Evolutionary conservation across 2,329 filamentous ascomycete species (phyloP).

Genomic region (Phaeosphaeriaceae sp.): DNA sequence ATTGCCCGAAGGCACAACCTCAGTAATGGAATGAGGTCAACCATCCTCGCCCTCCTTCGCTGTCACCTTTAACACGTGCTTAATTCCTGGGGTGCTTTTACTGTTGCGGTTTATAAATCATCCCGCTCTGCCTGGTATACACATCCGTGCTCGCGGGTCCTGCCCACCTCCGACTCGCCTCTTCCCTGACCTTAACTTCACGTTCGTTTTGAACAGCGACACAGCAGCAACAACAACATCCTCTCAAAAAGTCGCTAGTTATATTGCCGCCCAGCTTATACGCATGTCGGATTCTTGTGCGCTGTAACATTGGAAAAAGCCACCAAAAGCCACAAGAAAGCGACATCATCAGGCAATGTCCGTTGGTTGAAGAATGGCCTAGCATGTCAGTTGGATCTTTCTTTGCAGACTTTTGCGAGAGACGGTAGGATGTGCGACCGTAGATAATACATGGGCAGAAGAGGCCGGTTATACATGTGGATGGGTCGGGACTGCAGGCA

Average conservation of each 20-base stretch:
- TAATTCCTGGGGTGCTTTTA: constrained; percentile 4
- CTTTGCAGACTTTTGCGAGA: constrained; percentile 45
- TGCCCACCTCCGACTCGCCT: constrained; percentile 47
- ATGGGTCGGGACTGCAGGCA: constrained; percentile 42
- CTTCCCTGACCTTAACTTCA: constrained; percentile 53
- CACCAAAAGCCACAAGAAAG: constrained; percentile 47
- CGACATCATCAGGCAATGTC: constrained; percentile 48
- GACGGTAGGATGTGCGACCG: constrained; percentile 52
- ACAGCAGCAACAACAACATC: constrained; percentile 52
- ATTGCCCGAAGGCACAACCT: no score
- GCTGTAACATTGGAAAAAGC: constrained; percentile 47
- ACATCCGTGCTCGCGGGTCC: constrained; percentile 45
- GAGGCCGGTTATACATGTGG: constrained; percentile 48
- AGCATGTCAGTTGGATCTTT: constrained; percentile 52
- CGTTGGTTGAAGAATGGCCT: constrained; percentile 45
- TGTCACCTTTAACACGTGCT: neutral
- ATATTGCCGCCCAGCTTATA: constrained; percentile 53
- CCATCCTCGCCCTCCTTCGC: no score
- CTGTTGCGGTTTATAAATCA: constrained; percentile 47
- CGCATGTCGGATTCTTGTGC: constrained; percentile 48
- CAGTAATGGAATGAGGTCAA: no score
- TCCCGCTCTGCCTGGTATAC: constrained; percentile 37
- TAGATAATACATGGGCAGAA: constrained; percentile 54
- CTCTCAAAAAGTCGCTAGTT: constrained; percentile 41
- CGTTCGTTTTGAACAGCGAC: constrained; percentile 54